Evolutionary conservation across 148 eudicot genomes (phyloP).

Genomic region (Vaccinium vitisidaea): DNA sequence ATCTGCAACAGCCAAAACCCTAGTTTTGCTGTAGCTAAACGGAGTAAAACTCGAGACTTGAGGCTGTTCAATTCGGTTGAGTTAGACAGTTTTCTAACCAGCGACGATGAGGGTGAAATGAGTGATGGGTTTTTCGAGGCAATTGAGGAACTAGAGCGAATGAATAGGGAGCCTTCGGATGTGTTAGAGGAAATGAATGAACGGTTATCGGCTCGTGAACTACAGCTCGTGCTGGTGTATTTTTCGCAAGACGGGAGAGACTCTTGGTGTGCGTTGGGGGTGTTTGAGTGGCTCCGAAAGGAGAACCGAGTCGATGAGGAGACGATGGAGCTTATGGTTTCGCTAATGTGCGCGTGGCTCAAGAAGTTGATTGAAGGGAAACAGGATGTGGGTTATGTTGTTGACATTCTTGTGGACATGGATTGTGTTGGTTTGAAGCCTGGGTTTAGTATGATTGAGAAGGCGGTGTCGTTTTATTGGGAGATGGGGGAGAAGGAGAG

Average conservation of each 20-base stretch:
- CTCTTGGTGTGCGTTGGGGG: slow-evolving; percentile 96
- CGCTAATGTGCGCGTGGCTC: slow-evolving; percentile 87
- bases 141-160: slow-evolving; percentile 85
- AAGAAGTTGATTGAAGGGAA: slow-evolving; percentile 70
- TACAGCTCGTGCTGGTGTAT: slow-evolving; percentile 82
- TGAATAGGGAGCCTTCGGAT: slow-evolving; percentile 87
- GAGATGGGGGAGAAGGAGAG: slow-evolving; percentile 53
- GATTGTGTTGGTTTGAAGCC: slow-evolving; percentile 92
- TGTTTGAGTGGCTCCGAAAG: slow-evolving; percentile 89
- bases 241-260: slow-evolving; percentile 96
- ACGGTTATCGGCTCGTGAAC: slow-evolving; percentile 60
- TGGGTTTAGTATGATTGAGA: slow-evolving; percentile 83
- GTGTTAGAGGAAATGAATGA: slow-evolving; percentile 86
- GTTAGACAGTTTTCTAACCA: slow-evolving; percentile 61
- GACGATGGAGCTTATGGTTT: slow-evolving; percentile 94
- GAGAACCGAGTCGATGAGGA: slow-evolving; percentile 91
- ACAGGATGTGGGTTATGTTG: slow-evolving; percentile 56
- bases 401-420: slow-evolving; percentile 86
- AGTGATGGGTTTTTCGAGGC: slow-evolving; percentile 88
- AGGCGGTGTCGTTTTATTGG: slow-evolving; percentile 85
- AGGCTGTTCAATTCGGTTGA: slow-evolving; percentile 61
- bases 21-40: slow-evolving; percentile 24
- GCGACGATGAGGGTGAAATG: slow-evolving; percentile 72
- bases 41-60: slow-evolving; percentile 33
- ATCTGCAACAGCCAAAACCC: slow-evolving; percentile 21